These are phyloP conservation scores for Coemansia sp. DNA, from an alignment of 192 early-diverging fungal species.

Conservation along the genomic window DNA sequence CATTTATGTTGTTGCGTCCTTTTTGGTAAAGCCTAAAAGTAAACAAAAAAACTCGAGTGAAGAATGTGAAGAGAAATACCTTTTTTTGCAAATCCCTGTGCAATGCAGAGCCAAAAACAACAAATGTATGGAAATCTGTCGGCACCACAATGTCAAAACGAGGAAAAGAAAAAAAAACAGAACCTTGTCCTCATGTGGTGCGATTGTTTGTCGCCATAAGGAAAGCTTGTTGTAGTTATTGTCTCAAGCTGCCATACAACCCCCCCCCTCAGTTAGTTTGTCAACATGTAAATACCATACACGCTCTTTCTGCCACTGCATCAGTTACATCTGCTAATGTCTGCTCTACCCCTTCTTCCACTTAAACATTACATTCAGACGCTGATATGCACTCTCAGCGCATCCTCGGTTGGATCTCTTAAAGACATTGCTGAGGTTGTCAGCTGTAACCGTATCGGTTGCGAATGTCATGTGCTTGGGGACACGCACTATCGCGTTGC, in stretches of 20 bases:
- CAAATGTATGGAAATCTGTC: not conserved
- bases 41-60: not conserved
- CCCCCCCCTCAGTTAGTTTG: not conserved
- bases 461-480: constrained; percentile 52
- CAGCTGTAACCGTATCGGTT: constrained; percentile 54
- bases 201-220: not conserved
- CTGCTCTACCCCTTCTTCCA: constrained; percentile 20
- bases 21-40: not conserved
- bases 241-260: not conserved
- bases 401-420: constrained; percentile 30
- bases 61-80: not conserved
- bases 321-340: not conserved
- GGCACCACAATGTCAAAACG: not conserved
- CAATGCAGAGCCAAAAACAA: not conserved
- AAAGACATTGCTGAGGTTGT: constrained; percentile 18
- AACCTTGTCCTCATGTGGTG: not conserved
- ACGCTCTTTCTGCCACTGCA: too few relatives aligned
- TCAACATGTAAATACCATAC: not conserved
- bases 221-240: not conserved
- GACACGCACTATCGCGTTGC: constrained; percentile 36
- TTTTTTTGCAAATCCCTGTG: constrained; percentile 3
- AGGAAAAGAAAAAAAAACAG: not conserved
- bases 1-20: not conserved
- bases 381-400: constrained; percentile 53
- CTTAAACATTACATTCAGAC: constrained; percentile 36